These are phyloP conservation scores for Lophiostoma macrostomum DNA, from an alignment of 495 filamentous ascomycete species.

Conservation along the genomic window DNA sequence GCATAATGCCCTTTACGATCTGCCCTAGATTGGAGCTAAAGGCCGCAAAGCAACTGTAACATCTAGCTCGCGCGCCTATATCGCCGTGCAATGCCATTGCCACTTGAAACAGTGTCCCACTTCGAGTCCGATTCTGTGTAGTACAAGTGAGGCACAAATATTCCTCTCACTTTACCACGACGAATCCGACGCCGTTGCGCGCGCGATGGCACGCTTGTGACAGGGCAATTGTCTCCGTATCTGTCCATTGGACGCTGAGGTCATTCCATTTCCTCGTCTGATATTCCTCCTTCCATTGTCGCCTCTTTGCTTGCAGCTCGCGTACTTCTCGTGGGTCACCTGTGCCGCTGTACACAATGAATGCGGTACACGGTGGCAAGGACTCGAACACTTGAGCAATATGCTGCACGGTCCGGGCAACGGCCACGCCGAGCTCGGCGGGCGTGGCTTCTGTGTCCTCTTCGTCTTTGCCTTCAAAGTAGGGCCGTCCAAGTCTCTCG, in stretches of 20 bases:
- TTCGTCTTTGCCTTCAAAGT: slow-evolving; percentile 22
- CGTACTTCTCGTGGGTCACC: slow-evolving; percentile 80
- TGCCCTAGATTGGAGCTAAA: slow-evolving; percentile 2
- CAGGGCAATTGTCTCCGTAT: slow-evolving; percentile 76
- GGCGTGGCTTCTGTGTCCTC: slow-evolving; percentile 11
- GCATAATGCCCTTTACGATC: slow-evolving; percentile 15
- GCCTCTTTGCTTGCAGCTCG: slow-evolving; percentile 69
- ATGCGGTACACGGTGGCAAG: slow-evolving; percentile 77
- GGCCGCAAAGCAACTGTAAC: neutral
- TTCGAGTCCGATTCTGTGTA: neutral
- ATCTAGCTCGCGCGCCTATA: slow-evolving; percentile 7
- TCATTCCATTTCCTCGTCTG: slow-evolving; percentile 81
- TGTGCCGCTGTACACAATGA: slow-evolving; percentile 84
- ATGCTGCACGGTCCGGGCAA: slow-evolving; percentile 51
- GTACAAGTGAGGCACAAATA: slow-evolving; percentile 27
- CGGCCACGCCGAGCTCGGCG: slow-evolving; percentile 43
- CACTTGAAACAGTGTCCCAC: slow-evolving; percentile 15
- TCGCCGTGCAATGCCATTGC: slow-evolving; percentile 11
- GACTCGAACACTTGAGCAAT: slow-evolving; percentile 69
- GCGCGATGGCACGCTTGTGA: slow-evolving; percentile 66
- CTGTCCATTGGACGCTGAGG: slow-evolving; percentile 85
- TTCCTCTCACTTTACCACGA: slow-evolving; percentile 63
- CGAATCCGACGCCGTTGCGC: slow-evolving; percentile 75
- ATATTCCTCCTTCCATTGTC: slow-evolving; percentile 72
- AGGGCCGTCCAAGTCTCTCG: slow-evolving; percentile 13